Conservation (phyloP, 768 basidiomycete species). For the Leucocoprinus sp. region DNA sequence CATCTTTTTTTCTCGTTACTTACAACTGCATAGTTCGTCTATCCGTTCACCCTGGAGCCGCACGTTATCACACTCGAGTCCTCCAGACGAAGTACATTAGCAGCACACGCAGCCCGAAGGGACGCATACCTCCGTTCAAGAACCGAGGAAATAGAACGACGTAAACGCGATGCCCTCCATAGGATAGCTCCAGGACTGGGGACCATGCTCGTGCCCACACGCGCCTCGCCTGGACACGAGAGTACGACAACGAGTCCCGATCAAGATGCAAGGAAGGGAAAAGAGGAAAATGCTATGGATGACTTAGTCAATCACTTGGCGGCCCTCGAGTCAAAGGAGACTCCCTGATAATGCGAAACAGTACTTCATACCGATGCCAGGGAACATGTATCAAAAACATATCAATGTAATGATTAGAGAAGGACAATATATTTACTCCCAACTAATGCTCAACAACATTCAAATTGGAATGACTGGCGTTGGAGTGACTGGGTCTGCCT, state of each 20-base stretch:
- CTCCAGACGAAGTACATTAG: conserved; percentile 57
- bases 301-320: conserved; percentile 78
- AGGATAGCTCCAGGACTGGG: conserved; percentile 83
- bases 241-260: neutral
- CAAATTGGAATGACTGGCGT: conserved; percentile 15
- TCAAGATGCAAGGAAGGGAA: conserved; percentile 15
- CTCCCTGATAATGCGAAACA: no score
- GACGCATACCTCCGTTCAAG: conserved; percentile 64
- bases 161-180: conserved; percentile 59
- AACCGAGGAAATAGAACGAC: conserved; percentile 68
- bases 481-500: conserved; percentile 39
- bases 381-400: neutral
- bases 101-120: conserved; percentile 56
- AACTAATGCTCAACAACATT: neutral
- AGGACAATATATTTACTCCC: neutral
- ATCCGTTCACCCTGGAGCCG: conserved; percentile 89
- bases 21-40: conserved; percentile 98
- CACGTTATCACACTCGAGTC: conserved; percentile 75
- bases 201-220: conserved; percentile 52
- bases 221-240: conserved; percentile 13
- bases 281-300: conserved; percentile 60
- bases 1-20: no score
- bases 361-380: neutral
- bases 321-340: conserved; percentile 44
- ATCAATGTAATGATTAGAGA: neutral